Evolutionary conservation across 352 stramenopile genomes (phyloP).

Genomic region (Pythium monospermum): DNA sequence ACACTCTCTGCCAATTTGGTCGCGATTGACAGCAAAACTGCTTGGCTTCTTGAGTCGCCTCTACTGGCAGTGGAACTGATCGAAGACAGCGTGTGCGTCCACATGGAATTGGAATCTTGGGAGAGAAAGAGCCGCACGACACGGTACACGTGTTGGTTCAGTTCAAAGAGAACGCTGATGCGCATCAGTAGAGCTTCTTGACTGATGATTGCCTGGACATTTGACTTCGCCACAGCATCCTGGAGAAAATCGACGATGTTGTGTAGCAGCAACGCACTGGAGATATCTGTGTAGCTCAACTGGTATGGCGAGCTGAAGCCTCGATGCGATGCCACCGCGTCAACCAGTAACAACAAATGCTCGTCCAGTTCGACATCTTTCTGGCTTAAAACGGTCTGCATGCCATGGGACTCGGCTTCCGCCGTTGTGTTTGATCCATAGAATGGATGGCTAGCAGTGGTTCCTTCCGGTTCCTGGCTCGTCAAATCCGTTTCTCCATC

Average conservation of each 20-base stretch:
- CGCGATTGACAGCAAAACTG: neutral
- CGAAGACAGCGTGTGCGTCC: no score
- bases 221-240: neutral
- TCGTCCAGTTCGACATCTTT: slow-evolving; percentile 4
- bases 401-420: no score
- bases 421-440: neutral
- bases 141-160: slow-evolving; percentile 42
- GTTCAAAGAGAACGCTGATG: slow-evolving; percentile 31
- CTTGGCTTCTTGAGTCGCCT: neutral
- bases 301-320: slow-evolving; percentile 7
- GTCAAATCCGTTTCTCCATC: neutral
- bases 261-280: slow-evolving; percentile 16
- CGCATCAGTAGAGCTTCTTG: slow-evolving; percentile 21
- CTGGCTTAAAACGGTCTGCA: no score
- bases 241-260: slow-evolving; percentile 10
- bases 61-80: no score
- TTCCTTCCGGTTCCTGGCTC: neutral
- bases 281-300: slow-evolving; percentile 8
- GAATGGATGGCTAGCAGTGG: neutral
- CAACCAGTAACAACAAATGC: slow-evolving; percentile 8
- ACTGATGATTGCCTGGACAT: neutral
- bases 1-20: slow-evolving; percentile 2
- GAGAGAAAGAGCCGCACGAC: slow-evolving; percentile 35
- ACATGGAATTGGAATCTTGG: no score
- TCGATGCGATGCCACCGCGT: slow-evolving; percentile 7